These are phyloP conservation scores for Cephaloascus albidus DNA, from an alignment of 805 yeast genomes.

Conservation along the genomic window DNA sequence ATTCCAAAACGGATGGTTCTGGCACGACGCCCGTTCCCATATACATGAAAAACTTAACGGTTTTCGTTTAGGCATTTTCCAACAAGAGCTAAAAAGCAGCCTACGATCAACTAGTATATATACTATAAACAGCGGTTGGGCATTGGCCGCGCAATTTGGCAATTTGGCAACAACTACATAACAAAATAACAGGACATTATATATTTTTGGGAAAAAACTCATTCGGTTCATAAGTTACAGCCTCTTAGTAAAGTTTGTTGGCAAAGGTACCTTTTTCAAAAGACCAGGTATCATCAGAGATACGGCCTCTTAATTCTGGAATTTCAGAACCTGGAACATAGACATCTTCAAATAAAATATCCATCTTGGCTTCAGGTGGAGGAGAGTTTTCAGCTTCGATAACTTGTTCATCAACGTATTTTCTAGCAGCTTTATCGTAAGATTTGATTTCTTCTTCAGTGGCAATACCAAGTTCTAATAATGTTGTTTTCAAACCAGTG, in stretches of 20 bases:
- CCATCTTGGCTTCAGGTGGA: constrained; percentile 93
- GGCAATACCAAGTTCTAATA: constrained; percentile 77
- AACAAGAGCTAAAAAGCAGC: too few relatives aligned
- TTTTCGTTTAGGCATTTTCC: too few relatives aligned
- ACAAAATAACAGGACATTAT: too few relatives aligned
- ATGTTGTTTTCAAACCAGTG: constrained; percentile 85
- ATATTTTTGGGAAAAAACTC: too few relatives aligned
- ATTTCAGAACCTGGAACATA: constrained; percentile 92
- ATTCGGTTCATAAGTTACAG: too few relatives aligned
- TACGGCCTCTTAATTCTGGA: constrained; percentile 91
- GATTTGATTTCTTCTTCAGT: constrained; percentile 91
- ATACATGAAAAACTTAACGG: too few relatives aligned
- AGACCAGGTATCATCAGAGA: constrained; percentile 91
- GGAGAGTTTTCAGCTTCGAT: constrained; percentile 90
- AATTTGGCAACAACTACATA: too few relatives aligned
- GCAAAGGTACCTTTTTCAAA: constrained; percentile 43
- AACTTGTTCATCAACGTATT: constrained; percentile 89
- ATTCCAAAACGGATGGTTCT: not conserved
- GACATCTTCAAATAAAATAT: constrained; percentile 91
- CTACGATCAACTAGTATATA: too few relatives aligned
- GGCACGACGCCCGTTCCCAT: too few relatives aligned
- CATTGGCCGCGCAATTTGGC: too few relatives aligned
- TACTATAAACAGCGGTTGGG: too few relatives aligned
- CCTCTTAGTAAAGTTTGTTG: constrained; percentile 37
- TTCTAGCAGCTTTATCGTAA: constrained; percentile 94